Evolutionary conservation across 306 rosid genomes (phyloP).

Genomic region (Ceratonia siliqua): DNA sequence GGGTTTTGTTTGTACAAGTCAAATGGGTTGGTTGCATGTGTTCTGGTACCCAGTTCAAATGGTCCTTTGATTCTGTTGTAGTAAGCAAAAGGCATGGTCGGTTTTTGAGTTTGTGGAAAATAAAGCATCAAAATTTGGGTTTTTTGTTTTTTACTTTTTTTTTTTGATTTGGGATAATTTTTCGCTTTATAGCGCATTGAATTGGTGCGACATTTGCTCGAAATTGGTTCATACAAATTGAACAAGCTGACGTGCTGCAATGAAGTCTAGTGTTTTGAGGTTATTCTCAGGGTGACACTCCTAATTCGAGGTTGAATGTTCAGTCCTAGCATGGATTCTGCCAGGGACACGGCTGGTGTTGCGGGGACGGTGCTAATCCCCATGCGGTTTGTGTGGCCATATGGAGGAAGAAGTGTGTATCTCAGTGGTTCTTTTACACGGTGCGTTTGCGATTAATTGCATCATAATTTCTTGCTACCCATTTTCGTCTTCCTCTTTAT

Average conservation of each 20-base stretch:
- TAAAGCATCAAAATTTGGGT: constrained; percentile 26
- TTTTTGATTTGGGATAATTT: constrained; percentile 22
- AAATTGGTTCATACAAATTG: constrained; percentile 39
- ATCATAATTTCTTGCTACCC: background rate
- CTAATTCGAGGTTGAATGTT: constrained; percentile 49
- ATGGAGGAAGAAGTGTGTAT: constrained; percentile 81
- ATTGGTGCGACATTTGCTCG: constrained; percentile 43
- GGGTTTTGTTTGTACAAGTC: constrained; percentile 54
- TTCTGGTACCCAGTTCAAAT: constrained; percentile 19
- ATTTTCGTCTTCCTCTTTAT: background rate
- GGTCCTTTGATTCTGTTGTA: constrained; percentile 12
- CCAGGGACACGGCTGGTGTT: constrained; percentile 51
- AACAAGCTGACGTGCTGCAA: constrained; percentile 38
- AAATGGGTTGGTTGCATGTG: constrained; percentile 29
- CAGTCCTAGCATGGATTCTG: constrained; percentile 67
- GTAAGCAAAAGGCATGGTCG: constrained; percentile 1
- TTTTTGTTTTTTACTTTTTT: background rate
- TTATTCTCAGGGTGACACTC: constrained; percentile 31
- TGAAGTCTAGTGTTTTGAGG: constrained; percentile 50
- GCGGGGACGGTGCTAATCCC: constrained; percentile 72
- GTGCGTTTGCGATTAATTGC: constrained; percentile 43
- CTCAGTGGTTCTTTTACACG: constrained; percentile 88
- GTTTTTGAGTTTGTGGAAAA: constrained; percentile 30
- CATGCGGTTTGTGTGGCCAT: constrained; percentile 92
- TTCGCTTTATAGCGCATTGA: constrained; percentile 34